Base-by-base conservation (phyloP, 331 rosid species). In the Acacia pycnantha region DNA sequence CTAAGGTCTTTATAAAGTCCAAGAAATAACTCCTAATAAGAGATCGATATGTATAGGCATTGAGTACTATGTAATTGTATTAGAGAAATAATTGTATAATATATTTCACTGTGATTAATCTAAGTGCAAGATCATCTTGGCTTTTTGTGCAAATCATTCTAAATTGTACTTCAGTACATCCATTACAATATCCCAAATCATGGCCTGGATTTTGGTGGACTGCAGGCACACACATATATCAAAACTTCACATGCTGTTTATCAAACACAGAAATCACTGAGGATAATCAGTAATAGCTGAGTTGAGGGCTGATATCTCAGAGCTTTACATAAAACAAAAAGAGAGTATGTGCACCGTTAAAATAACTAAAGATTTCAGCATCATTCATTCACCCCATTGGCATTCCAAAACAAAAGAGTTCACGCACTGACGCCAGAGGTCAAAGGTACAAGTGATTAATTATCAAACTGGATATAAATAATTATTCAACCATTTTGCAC, bases 361-460 rank as follows among this genome's bases (percentile, higher is more conserved):
- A 61, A 26, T 31, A 79, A 70, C 29, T 61, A 61, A 26, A 61
- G 4, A 61, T 61, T 61, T 26, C 8, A 26, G 19, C 16, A 27
- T 40, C 21, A 41, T 21, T 40, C 51, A 41, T 71, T 46, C 58
- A 46, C 18, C 75, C 35, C 54, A 10, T 29, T 53, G 44, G 33
- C 71, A 14, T 83, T 67, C 81, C 50, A 56, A 40, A 79, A 76
- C 43, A 66, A n/a, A 22, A 82, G 65, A 79, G 69, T 22, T 76
- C 50, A 14, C 59, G 43, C 41, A 51, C 9, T 37, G 41, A 37
- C 56, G 35, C 33, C 40, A 74, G 71, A 79, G 33, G 43, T 33
- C 44, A 51, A 35, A 48, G 47, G 31, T 75, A 76, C 67, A 51
- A 24, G 74, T 74, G 58, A 71, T 59, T n/a, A n/a, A n/a, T n/a